Evolutionary conservation across 768 basidiomycete genomes (phyloP).

Genomic region (Suillus ampliporus): DNA sequence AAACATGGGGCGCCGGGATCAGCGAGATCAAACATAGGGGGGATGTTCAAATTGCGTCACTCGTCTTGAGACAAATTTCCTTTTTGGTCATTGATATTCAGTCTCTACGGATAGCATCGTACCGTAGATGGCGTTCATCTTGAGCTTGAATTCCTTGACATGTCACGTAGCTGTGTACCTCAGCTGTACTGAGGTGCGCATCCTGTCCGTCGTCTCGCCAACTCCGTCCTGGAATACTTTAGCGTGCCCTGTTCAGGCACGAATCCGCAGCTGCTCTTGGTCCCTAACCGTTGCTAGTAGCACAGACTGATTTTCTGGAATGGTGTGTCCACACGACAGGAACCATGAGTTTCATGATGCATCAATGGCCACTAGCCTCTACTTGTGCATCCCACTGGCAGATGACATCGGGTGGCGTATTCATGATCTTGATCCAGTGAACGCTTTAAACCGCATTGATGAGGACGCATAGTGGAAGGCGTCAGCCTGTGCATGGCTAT

Average conservation of each 20-base stretch:
- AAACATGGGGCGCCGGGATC: background rate
- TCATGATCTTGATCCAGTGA: background rate
- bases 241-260: too few relatives aligned
- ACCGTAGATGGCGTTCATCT: too few relatives aligned
- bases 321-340: background rate
- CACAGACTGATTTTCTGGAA: background rate
- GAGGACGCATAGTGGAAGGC: background rate
- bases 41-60: background rate
- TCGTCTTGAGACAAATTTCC: background rate
- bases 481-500: background rate
- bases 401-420: background rate
- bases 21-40: background rate
- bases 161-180: background rate
- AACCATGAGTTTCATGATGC: background rate
- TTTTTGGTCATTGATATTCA: conserved; percentile 3
- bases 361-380: background rate
- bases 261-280: too few relatives aligned
- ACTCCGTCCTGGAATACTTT: background rate
- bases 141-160: background rate
- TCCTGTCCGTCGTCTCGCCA: background rate
- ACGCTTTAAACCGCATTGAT: background rate
- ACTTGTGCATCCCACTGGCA: background rate
- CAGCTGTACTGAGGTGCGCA: background rate
- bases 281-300: background rate
- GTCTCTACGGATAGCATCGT: background rate